A percentile compares a stretch with the other conserved stretches of the same genome.
These are phyloP conservation scores for Lagenidium giganteum DNA, from an alignment of 352 stramenopile genomes.

Conservation along the genomic window DNA sequence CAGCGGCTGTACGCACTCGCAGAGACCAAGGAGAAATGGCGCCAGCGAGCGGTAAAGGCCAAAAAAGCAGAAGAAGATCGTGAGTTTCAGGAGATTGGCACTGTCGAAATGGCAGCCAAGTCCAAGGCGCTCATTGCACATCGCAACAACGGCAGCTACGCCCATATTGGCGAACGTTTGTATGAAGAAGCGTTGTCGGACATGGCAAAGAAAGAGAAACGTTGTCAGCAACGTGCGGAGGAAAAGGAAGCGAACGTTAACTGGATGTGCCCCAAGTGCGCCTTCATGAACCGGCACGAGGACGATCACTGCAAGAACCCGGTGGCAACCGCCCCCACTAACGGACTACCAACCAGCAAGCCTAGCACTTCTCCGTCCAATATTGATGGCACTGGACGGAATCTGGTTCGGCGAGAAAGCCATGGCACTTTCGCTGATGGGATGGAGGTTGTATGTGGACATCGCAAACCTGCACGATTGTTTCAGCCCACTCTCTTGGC, in stretches of 20 bases:
- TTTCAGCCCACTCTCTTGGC: conserved; percentile 68
- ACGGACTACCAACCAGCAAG: no score
- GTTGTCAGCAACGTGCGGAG: conserved; percentile 27
- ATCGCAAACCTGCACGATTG: conserved; percentile 48
- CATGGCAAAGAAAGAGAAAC: conserved; percentile 53
- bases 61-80: conserved; percentile 50
- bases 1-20: conserved; percentile 66
- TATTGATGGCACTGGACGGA: not conserved
- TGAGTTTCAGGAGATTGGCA: conserved; percentile 29
- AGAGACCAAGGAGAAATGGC: conserved; percentile 71
- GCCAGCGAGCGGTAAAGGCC: conserved; percentile 57
- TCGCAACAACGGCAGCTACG: conserved; percentile 44
- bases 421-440: not conserved
- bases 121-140: conserved; percentile 51
- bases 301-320: conserved; percentile 61
- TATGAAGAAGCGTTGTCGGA: conserved; percentile 68
- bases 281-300: conserved; percentile 48
- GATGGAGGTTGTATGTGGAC: conserved; percentile 39
- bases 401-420: no score
- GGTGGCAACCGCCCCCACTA: conserved; percentile 17
- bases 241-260: conserved; percentile 48
- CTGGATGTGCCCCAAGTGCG: conserved; percentile 81
- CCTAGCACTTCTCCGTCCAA: not conserved
- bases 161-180: conserved; percentile 64
- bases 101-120: conserved; percentile 54